A percentile compares a stretch with the other conserved stretches of the same genome.
Evolutionary conservation across 2,329 filamentous ascomycete genomes (phyloP).

Genomic region (Rhytidhysteron rufulum): DNA sequence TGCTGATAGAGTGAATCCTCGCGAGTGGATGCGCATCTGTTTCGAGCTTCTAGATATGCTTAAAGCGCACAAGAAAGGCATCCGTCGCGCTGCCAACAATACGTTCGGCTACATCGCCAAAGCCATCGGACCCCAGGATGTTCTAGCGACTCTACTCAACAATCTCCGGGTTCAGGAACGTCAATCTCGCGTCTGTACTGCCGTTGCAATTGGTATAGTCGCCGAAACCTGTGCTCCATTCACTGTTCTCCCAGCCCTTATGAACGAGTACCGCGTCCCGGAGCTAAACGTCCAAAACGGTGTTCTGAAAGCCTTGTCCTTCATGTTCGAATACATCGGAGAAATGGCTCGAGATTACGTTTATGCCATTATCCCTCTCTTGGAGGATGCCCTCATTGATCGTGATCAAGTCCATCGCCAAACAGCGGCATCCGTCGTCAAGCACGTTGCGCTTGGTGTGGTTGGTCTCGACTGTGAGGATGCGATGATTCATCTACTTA

Average conservation of each 20-base stretch:
- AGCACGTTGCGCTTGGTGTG: slow-evolving; percentile 96
- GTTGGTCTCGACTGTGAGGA: slow-evolving; percentile 96
- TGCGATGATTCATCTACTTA: slow-evolving; percentile 96
- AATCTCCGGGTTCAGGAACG: slow-evolving; percentile 96
- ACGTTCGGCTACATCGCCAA: slow-evolving; percentile 99
- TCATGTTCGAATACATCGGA: slow-evolving; percentile 98
- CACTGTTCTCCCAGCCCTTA: slow-evolving; percentile 94
- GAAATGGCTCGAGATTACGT: slow-evolving; percentile 99
- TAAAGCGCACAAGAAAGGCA: slow-evolving; percentile 99
- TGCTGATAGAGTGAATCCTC: too few relatives aligned
- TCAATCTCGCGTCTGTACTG: slow-evolving; percentile 96
- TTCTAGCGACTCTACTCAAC: slow-evolving; percentile 90
- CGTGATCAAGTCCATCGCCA: slow-evolving; percentile 97
- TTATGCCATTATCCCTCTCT: slow-evolving; percentile 90
- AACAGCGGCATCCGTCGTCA: slow-evolving; percentile 93
- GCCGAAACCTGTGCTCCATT: slow-evolving; percentile 98
- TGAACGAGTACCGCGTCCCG: slow-evolving; percentile 99
- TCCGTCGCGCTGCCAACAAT: slow-evolving; percentile 96
- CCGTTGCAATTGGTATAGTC: slow-evolving; percentile 96
- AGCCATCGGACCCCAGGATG: slow-evolving; percentile 96
- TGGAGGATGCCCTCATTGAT: slow-evolving; percentile 96
- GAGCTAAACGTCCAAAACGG: slow-evolving; percentile 99
- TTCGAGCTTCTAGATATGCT: slow-evolving; percentile 99
- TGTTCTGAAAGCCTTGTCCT: slow-evolving; percentile 93
- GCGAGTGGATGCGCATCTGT: slow-evolving; percentile 99